These are phyloP conservation scores for Auxenochlorella pyrenoidosa DNA, from an alignment of 139 green algal genomes.

Conservation along the genomic window DNA sequence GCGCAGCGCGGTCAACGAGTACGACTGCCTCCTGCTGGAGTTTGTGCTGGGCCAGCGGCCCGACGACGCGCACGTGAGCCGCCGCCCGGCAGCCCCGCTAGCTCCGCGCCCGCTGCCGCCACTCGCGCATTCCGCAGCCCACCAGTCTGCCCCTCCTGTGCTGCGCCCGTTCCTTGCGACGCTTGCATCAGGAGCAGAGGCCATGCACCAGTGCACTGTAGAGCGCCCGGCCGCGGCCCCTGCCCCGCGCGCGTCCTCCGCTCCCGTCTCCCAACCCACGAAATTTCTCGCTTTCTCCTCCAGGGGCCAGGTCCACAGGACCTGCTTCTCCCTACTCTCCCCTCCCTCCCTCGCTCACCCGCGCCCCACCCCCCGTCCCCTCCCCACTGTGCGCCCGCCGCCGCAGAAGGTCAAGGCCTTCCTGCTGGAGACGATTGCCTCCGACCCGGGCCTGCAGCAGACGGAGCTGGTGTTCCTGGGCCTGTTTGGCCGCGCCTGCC, in stretches of 20 bases:
- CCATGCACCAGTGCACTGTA: no score
- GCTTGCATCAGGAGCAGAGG: no score
- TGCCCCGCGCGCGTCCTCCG: no score
- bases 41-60: slow-evolving; percentile 75
- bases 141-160: no score
- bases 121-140: no score
- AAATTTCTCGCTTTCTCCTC: no score
- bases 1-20: slow-evolving; percentile 57
- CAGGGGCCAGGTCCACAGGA: no score
- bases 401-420: slow-evolving; percentile 59
- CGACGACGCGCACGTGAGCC: slow-evolving; percentile 60
- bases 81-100: no score
- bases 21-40: slow-evolving; percentile 81
- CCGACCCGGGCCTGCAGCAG: slow-evolving; percentile 87
- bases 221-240: background rate
- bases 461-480: slow-evolving; percentile 87
- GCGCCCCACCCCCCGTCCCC: background rate
- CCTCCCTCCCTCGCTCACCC: background rate
- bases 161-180: no score
- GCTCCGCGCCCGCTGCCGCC: no score
- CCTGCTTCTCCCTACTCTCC: background rate
- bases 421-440: slow-evolving; percentile 85
- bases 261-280: no score
- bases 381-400: background rate
- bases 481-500: slow-evolving; percentile 84